Percentiles rank a stretch among this genome's conserved stretches.
phyloP scores from a whole-genome alignment of 2,329 filamentous ascomycete species.

The Xylaria sp. region DNA sequence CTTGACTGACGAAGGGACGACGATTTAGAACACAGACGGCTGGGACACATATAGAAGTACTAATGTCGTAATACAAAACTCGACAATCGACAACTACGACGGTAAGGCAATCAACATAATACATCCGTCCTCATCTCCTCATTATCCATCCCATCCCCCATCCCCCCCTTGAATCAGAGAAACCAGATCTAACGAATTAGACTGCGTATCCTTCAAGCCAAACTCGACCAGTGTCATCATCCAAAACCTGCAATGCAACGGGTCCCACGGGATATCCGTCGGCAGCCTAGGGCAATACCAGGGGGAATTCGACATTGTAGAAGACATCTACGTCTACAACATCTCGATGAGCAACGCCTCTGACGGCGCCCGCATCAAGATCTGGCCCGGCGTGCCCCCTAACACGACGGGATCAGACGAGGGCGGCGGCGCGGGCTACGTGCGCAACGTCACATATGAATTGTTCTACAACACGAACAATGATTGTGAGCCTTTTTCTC shows the following conservation, averaged over 20 bases:
- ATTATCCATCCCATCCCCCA: neutral
- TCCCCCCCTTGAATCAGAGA: neutral
- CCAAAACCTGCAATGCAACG: slow-evolving; percentile 65
- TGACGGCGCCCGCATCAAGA: slow-evolving; percentile 69
- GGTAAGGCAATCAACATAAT: slow-evolving; percentile 42
- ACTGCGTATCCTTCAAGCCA: slow-evolving; percentile 69
- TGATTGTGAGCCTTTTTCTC: slow-evolving; percentile 53
- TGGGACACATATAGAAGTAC: slow-evolving; percentile 65
- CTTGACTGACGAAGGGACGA: neutral
- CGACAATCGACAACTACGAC: slow-evolving; percentile 68
- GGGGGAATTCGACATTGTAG: slow-evolving; percentile 62
- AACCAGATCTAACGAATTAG: slow-evolving; percentile 34
- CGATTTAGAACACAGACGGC: slow-evolving; percentile 67
- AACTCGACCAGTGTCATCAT: slow-evolving; percentile 65
- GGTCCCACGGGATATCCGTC: slow-evolving; percentile 66
- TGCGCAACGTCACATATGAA: slow-evolving; percentile 67
- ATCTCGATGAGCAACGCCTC: slow-evolving; percentile 54
- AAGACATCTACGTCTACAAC: slow-evolving; percentile 61
- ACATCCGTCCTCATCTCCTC: neutral
- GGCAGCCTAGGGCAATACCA: slow-evolving; percentile 66
- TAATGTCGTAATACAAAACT: slow-evolving; percentile 68
- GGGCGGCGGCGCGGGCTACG: slow-evolving; percentile 63
- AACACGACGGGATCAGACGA: slow-evolving; percentile 61
- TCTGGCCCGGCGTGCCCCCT: slow-evolving; percentile 54
- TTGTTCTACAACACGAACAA: slow-evolving; percentile 62